Evolutionary conservation across 2,329 filamentous ascomycete species (phyloP), one percentile per base, ranked within the genome.

Genomic region (Xylaria sp.): DNA sequence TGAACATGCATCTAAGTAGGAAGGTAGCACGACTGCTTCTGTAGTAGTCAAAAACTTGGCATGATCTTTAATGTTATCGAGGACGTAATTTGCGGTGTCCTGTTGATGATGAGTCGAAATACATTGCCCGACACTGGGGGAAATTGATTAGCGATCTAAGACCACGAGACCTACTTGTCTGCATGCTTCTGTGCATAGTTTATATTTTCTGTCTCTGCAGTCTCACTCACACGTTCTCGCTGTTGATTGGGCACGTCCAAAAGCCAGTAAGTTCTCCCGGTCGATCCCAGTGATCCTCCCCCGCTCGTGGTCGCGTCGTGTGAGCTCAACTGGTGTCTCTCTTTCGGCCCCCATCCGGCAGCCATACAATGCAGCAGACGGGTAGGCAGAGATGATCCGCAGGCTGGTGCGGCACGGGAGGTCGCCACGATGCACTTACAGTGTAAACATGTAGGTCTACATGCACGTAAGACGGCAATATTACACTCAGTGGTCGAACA

Each of bases 381-480:
- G 60, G 61, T 36, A 54, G n/a, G 50, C 33, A 55, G 53, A 55
- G 53, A 61, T 44, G 51, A 63, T 56, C 38, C 31, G 47, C 59
- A 59, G 60, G 39, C 29, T 58, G 64, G 25, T 49, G 47, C 42
- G 54, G 47, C 45, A 42, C 50, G 38, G 31, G 54, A 42, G 44
- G 39, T 25, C 44, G 61, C 56, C 42, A 50, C 61, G 44, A 61
- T 61, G 47, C 54, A 29, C 11, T 38, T 39, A 29, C 27, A n/a
- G n/a, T n/a, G n/a, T n/a, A n/a, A n/a, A 55, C 49, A 50, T 67
- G 55, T 44, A 51, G 61, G 60, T 39, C 53, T 54, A 39, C 36
- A 63, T 60, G 60, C 60, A 66, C 17, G 64, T 58, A 42, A 66
- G 53, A 63, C 57, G 39, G 42, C 22, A 39, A 22, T 42, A 27